These are phyloP conservation scores for Fistulifera solaris DNA, from an alignment of 108 stramenopile genomes.

Conservation along the genomic window DNA sequence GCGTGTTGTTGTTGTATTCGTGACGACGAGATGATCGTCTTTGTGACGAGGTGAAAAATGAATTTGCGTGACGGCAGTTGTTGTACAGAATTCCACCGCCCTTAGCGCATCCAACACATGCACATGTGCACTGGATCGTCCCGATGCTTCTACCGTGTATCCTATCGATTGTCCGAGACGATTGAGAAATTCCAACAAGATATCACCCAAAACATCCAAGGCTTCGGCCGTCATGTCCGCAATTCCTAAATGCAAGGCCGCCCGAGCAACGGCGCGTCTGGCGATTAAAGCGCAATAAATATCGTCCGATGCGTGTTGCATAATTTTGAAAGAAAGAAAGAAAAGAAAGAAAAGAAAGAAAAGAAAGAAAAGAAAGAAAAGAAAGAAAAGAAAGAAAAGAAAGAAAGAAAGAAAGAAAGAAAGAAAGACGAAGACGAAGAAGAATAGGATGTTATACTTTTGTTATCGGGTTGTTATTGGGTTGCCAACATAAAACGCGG, in stretches of 20 bases:
- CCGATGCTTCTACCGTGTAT: slow-evolving; percentile 51
- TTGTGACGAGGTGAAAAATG: no score
- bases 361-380: no score
- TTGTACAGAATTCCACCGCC: slow-evolving; percentile 50
- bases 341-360: no score
- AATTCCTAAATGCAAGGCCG: slow-evolving; percentile 75
- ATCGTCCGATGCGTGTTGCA: slow-evolving; percentile 22
- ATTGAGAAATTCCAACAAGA: slow-evolving; percentile 50
- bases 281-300: slow-evolving; percentile 53
- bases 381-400: no score
- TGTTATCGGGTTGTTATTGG: no score
- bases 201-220: slow-evolving; percentile 57
- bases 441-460: no score
- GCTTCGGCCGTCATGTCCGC: slow-evolving; percentile 59
- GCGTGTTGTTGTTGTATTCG: no score
- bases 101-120: slow-evolving; percentile 71
- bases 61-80: slow-evolving; percentile 37
- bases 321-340: no score
- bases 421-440: no score
- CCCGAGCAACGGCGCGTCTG: slow-evolving; percentile 62
- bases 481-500: no score
- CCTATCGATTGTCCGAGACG: slow-evolving; percentile 52
- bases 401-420: no score
- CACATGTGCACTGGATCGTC: slow-evolving; percentile 64
- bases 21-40: no score